These are phyloP conservation scores for Scleroderma citrinum DNA, from an alignment of 768 basidiomycete genomes.

Conservation along the genomic window DNA sequence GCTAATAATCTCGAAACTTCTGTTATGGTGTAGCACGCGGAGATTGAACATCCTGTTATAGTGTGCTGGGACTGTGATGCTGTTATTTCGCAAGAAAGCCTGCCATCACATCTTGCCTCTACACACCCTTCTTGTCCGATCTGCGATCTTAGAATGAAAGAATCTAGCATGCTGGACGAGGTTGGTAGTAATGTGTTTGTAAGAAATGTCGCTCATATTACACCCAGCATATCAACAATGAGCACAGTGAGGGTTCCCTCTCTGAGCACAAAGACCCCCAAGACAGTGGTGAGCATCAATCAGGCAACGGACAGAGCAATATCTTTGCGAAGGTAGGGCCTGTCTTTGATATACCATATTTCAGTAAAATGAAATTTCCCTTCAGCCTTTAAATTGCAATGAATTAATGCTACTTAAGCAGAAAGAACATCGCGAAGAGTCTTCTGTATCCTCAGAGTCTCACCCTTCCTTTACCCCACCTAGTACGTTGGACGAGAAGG, in stretches of 20 bases:
- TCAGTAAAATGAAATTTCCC: not conserved
- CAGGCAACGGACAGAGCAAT: not conserved
- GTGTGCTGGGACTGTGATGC: constrained; percentile 28
- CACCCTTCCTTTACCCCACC: constrained; percentile 1
- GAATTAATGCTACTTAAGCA: too few species aligned
- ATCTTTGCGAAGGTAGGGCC: not conserved
- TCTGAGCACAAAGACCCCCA: too few species aligned
- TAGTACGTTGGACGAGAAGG: not conserved
- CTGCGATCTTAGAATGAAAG: constrained; percentile 15
- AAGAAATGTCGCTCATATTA: constrained; percentile 6
- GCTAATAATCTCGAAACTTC: not conserved
- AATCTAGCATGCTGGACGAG: constrained; percentile 13
- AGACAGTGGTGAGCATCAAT: not conserved
- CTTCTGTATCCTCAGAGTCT: not conserved
- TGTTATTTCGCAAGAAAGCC: constrained; percentile 14
- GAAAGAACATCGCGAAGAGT: not conserved
- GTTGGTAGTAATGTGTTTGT: constrained; percentile 9
- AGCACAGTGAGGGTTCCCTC: constrained; percentile 10
- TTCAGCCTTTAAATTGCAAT: not conserved
- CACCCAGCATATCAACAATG: constrained; percentile 15
- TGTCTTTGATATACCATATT: not conserved
- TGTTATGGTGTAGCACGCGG: constrained; percentile 15
- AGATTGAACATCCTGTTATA: constrained; percentile 16
- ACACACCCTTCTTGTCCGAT: constrained; percentile 16
- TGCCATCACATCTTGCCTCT: constrained; percentile 18